A percentile compares a stretch with the other conserved stretches of the same genome.
Evolutionary conservation across 352 stramenopile genomes (phyloP).

Genomic region (Globisporangium mamillatum): DNA sequence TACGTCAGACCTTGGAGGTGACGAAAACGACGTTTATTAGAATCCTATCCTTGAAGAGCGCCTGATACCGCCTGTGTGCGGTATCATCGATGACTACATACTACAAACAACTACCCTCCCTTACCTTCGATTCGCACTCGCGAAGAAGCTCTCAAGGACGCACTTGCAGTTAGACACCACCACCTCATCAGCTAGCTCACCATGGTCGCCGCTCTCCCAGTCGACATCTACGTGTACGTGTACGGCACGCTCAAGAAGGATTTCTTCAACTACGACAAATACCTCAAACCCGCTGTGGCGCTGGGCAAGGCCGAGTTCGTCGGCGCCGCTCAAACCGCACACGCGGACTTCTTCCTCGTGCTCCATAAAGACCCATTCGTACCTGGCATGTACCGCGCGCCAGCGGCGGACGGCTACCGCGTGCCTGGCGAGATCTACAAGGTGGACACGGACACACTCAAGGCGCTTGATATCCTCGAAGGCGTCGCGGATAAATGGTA

Average conservation of each 20-base stretch:
- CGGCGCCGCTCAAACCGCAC: constrained; percentile 32
- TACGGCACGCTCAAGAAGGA: constrained; percentile 79
- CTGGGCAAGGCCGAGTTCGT: constrained; percentile 52
- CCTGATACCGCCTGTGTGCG: no score
- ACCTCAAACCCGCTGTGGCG: constrained; percentile 51
- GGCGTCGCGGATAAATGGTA: constrained; percentile 68
- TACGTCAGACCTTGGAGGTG: no score
- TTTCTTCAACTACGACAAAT: constrained; percentile 70
- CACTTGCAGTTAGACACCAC: neutral
- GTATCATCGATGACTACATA: no score
- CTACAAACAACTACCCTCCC: no score
- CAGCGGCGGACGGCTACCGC: constrained; percentile 29
- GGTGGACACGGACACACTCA: constrained; percentile 51
- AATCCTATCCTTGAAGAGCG: no score
- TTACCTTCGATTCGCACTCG: neutral
- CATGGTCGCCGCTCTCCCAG: neutral
- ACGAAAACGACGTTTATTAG: no score
- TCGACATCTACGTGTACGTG: constrained; percentile 65
- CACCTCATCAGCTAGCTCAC: neutral
- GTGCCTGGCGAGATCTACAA: constrained; percentile 61
- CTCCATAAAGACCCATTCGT: constrained; percentile 15
- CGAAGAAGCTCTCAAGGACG: neutral
- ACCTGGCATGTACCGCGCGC: constrained; percentile 37
- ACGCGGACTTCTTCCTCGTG: constrained; percentile 54
- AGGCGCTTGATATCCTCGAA: constrained; percentile 74